Evolutionary conservation across 1,139 yeast genomes (phyloP).

Genomic region (Candida sp.): DNA sequence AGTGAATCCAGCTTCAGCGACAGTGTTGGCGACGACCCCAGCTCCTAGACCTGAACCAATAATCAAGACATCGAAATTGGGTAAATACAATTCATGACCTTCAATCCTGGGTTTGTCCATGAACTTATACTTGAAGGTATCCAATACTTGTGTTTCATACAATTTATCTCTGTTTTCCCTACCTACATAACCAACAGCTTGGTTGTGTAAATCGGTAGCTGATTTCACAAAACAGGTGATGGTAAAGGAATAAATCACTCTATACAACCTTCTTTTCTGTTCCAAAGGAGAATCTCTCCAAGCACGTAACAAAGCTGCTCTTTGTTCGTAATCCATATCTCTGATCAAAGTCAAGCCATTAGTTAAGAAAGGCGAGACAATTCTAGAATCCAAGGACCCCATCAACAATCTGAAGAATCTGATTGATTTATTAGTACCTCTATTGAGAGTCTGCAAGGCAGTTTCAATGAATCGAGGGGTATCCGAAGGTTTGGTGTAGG

Average conservation of each 20-base stretch:
- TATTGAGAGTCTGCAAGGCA: slow-evolving; percentile 14
- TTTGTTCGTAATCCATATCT: slow-evolving; percentile 34
- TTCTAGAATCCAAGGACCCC: slow-evolving; percentile 25
- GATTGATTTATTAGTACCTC: slow-evolving; percentile 15
- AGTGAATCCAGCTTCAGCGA: slow-evolving; percentile 41
- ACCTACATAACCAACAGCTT: slow-evolving; percentile 35
- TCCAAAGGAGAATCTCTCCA: slow-evolving; percentile 40
- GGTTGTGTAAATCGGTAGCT: slow-evolving; percentile 31
- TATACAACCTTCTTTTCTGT: slow-evolving; percentile 26
- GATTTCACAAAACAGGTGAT: slow-evolving; percentile 18
- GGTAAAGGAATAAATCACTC: slow-evolving; percentile 20
- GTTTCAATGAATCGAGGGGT: slow-evolving; percentile 23
- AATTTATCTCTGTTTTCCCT: slow-evolving; percentile 25
- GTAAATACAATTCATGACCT: slow-evolving; percentile 31
- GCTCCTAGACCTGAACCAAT: slow-evolving; percentile 61
- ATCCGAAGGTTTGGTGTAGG: slow-evolving; percentile 27
- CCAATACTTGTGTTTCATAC: slow-evolving; percentile 24
- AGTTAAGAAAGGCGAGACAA: slow-evolving; percentile 36
- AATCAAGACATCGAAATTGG: slow-evolving; percentile 42
- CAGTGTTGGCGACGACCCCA: slow-evolving; percentile 53
- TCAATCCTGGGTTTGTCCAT: slow-evolving; percentile 27
- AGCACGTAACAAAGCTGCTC: slow-evolving; percentile 23
- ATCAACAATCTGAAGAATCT: slow-evolving; percentile 22
- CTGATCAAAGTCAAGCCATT: slow-evolving; percentile 28
- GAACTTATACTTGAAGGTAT: slow-evolving; percentile 28